Percentiles rank a stretch among this genome's conserved stretches.
phyloP scores from a whole-genome alignment of 2,329 filamentous ascomycete genomes.

The Fusarium globosum region DNA sequence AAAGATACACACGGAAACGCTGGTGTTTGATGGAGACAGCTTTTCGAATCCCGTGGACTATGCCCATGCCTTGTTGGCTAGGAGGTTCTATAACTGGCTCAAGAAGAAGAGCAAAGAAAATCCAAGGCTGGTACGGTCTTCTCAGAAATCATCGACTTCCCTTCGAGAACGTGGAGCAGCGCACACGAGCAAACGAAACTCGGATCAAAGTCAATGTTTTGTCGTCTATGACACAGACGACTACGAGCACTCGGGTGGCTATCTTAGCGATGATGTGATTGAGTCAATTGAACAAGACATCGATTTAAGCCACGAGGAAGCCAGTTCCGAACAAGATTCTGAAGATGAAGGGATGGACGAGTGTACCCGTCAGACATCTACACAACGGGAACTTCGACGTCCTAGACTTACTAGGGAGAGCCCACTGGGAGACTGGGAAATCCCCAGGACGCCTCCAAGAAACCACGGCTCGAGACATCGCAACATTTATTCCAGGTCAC shows the following conservation, averaged over 20 bases:
- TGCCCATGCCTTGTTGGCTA: neutral
- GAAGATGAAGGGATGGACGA: neutral
- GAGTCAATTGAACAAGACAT: neutral
- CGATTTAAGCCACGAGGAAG: neutral
- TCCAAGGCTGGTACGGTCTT: neutral
- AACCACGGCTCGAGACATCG: neutral
- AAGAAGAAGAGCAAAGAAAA: neutral
- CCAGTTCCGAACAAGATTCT: neutral
- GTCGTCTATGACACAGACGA: neutral
- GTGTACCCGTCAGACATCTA: neutral
- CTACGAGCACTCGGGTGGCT: neutral
- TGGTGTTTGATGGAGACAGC: neutral
- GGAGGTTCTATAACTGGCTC: neutral
- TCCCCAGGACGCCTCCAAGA: slow-evolving; percentile 10
- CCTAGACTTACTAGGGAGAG: slow-evolving; percentile 6
- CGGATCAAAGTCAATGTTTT: neutral
- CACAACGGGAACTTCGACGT: neutral
- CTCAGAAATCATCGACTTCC: neutral
- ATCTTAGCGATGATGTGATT: neutral
- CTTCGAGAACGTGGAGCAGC: neutral
- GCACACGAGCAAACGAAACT: neutral
- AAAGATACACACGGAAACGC: neutral
- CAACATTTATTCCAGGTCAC: neutral
- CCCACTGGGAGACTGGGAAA: neutral
- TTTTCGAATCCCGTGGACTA: neutral